Evolutionary conservation across 768 basidiomycete genomes (phyloP).

Genomic region (Auricularia cornea): DNA sequence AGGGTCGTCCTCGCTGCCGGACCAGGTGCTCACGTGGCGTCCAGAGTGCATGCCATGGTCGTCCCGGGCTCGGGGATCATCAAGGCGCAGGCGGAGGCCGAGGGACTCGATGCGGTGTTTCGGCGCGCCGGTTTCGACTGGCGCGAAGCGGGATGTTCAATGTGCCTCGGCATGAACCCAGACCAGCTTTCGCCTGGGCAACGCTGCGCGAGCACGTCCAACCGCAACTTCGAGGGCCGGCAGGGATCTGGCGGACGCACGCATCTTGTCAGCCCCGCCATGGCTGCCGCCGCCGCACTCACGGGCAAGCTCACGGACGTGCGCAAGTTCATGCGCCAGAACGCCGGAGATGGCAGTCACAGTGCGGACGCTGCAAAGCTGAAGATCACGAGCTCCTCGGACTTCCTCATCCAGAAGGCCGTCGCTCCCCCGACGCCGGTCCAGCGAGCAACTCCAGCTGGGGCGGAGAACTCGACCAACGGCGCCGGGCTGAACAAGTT

Average conservation of each 20-base stretch:
- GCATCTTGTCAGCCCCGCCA: slow-evolving; percentile 82
- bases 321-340: slow-evolving; percentile 55
- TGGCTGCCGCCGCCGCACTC: slow-evolving; percentile 90
- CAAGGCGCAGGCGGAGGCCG: slow-evolving; percentile 84
- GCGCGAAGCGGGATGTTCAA: slow-evolving; percentile 92
- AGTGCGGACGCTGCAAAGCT: slow-evolving; percentile 40
- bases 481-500: slow-evolving; percentile 42
- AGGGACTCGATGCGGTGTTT: slow-evolving; percentile 80
- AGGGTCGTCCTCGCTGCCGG: slow-evolving; percentile 71
- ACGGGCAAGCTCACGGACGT: slow-evolving; percentile 81
- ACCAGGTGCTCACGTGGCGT: slow-evolving; percentile 61
- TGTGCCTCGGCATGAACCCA: slow-evolving; percentile 96
- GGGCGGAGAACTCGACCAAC: neutral
- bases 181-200: slow-evolving; percentile 75
- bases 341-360: slow-evolving; percentile 28
- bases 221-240: slow-evolving; percentile 52
- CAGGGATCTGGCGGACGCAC: slow-evolving; percentile 83
- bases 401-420: slow-evolving; percentile 61
- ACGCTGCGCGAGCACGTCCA: slow-evolving; percentile 90
- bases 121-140: slow-evolving; percentile 90
- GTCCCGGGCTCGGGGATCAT: slow-evolving; percentile 88
- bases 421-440: slow-evolving; percentile 30
- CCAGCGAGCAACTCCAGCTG: slow-evolving; percentile 27
- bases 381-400: slow-evolving; percentile 61
- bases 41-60: slow-evolving; percentile 76